phyloP scores from a whole-genome alignment of 2,329 filamentous ascomycete species.

The Leptographium wingfieldii region DNA sequence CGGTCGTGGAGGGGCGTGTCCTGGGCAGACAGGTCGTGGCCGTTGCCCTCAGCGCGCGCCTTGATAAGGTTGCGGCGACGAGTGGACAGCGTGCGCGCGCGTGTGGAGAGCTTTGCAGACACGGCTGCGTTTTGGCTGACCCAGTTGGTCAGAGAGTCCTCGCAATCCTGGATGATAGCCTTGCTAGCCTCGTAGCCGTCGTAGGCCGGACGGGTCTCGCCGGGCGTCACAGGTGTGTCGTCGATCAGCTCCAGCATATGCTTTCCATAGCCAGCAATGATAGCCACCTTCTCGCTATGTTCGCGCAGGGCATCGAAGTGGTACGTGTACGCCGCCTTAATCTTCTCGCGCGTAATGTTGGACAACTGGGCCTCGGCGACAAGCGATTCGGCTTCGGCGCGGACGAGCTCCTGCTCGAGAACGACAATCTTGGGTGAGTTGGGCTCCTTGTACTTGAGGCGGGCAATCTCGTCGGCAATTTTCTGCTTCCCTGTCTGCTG shows the following conservation, averaged over 20 bases:
- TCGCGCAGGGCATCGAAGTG: conserved; percentile 96
- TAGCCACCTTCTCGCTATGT: conserved; percentile 95
- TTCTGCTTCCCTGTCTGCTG: conserved; percentile 74
- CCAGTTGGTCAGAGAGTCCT: conserved; percentile 96
- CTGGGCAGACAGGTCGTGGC: conserved; percentile 71
- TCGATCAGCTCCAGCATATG: conserved; percentile 95
- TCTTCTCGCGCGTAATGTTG: conserved; percentile 98
- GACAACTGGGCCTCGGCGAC: conserved; percentile 96
- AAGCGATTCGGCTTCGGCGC: conserved; percentile 95
- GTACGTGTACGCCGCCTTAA: conserved; percentile 96
- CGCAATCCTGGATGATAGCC: conserved; percentile 97
- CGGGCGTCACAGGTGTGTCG: conserved; percentile 91
- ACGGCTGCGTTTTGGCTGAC: conserved; percentile 82
- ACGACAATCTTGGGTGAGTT: conserved; percentile 97
- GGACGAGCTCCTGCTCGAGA: conserved; percentile 94
- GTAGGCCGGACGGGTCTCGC: conserved; percentile 89
- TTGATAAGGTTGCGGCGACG: conserved; percentile 63
- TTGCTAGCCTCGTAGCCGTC: conserved; percentile 98
- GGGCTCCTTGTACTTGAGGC: conserved; percentile 99
- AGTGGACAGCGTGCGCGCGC: conserved; percentile 77
- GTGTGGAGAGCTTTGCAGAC: conserved; percentile 72
- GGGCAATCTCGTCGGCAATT: conserved; percentile 96
- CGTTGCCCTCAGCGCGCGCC: conserved; percentile 61
- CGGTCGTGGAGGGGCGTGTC: conserved; percentile 66
- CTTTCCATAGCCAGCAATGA: conserved; percentile 96